Base-by-base conservation (phyloP, 331 rosid species). In the Rhamnella rubrinervis region DNA sequence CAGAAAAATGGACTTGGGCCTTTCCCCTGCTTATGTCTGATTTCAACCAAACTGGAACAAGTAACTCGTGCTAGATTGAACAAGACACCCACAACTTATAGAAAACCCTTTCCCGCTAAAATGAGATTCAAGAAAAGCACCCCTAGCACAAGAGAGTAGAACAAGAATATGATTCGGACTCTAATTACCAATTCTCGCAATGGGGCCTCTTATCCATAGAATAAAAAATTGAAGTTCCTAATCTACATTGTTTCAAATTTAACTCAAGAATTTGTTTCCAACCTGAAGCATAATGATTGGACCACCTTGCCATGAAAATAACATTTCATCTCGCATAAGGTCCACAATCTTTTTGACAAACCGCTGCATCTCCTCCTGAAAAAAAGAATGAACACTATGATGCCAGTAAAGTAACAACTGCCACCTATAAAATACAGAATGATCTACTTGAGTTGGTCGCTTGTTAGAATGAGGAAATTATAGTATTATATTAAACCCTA, bases 281-380 rank as follows among this genome's bases (percentile, higher is more conserved):
- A 93, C 98, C 98, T 93, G 98, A 78, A 91, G 77, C 96, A 93
- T 83, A 74, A 93, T 93, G 71, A 93, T 76, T n/a, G 96, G 98
- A 67, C 97, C 96, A 67, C 98, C 97, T 86, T 91, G 98, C 98
- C 98, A 91, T 73, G 92, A 88, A 66, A 91, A 93, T 59, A 93
- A 76, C 78, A 5, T 83, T 79, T 90, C 89, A 75, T 84, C 88
- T 47, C 74, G 88, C 92, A 93, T 84, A 74, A 93, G 68, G 68
- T 88, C 86, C 83, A 93, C 97, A 71, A 93, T 85, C 83, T 85
- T 93, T 59, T 88, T 75, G 55, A 91, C 97, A 83, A 93, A 93
- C 62, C 88, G 82, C 77, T 87, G 75, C 98, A 93, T 93, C 84
- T 93, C 98, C 77, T 70, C 95, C 97, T 93, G 28, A 52, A 37